Percentiles rank a stretch among this genome's conserved stretches.
Conservation (phyloP, 2,329 filamentous ascomycete species). For the Colletotrichum godetiae region DNA sequence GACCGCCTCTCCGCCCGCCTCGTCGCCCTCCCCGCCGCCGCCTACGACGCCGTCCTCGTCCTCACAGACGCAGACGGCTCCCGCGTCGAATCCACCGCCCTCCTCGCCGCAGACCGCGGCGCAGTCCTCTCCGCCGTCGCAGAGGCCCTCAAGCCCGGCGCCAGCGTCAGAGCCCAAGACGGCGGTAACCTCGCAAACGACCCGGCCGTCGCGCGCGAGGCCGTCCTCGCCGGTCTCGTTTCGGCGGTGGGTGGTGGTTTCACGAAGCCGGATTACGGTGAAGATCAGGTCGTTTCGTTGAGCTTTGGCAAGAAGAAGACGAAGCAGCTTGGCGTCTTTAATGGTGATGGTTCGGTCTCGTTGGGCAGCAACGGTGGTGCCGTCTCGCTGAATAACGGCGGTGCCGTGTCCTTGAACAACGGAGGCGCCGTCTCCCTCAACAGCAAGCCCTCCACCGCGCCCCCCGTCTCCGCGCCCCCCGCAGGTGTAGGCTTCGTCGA, state of each 20-base stretch:
- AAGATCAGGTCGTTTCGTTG: slow-evolving; percentile 66
- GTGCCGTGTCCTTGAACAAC: not conserved
- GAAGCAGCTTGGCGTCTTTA: slow-evolving; percentile 37
- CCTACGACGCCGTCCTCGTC: slow-evolving; percentile 88
- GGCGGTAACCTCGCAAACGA: slow-evolving; percentile 63
- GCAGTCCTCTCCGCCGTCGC: slow-evolving; percentile 77
- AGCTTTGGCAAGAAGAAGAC: slow-evolving; percentile 53
- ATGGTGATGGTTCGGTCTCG: slow-evolving; percentile 27
- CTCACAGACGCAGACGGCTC: slow-evolving; percentile 82
- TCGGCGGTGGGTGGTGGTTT: slow-evolving; percentile 71
- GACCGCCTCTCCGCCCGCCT: slow-evolving; percentile 88
- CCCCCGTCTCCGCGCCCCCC: slow-evolving; percentile 54
- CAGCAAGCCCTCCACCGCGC: slow-evolving; percentile 53
- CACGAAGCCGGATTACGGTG: slow-evolving; percentile 74
- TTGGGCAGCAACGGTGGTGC: not conserved
- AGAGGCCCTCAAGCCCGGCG: slow-evolving; percentile 67
- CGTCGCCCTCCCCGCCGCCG: slow-evolving; percentile 77
- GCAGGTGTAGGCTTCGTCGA: slow-evolving; percentile 76
- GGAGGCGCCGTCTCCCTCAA: slow-evolving; percentile 40
- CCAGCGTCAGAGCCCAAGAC: slow-evolving; percentile 76
- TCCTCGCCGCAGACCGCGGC: slow-evolving; percentile 70
- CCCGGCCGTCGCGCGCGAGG: slow-evolving; percentile 74
- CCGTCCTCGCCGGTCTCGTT: slow-evolving; percentile 84
- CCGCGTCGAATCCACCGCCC: slow-evolving; percentile 68
- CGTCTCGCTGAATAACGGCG: not conserved